Base-by-base conservation (phyloP, 202 grass and related monocot species). In the Setaria viridis region DNA sequence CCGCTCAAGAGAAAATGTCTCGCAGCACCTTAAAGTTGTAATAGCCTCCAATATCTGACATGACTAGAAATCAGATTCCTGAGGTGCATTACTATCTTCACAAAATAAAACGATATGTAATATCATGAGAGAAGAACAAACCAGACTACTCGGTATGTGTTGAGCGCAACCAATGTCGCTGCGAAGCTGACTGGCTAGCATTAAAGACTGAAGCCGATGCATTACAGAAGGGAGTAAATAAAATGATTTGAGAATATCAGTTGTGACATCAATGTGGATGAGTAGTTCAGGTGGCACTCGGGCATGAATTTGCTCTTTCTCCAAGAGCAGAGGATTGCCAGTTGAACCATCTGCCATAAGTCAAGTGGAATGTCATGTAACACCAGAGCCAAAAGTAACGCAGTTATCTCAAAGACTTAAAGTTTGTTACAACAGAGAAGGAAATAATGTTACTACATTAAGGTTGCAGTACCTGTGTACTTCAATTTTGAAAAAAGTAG, bases 201-300 rank as follows among this genome's bases (percentile, higher is more conserved):
- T 94, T 48, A 92, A 80, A 81, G 89, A 95, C 76, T 95, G 91
- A 62, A 98, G 83, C 74, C 93, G 91, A 76, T 98, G 86, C 86
- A 98, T 98, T 86, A 98, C 78, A 83, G 95, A 98, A 84, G 95
- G 95, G 58, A 98, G 77, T 88, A 98, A 93, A 75, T 98, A 98
- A 75, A 98, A 98, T 56, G 95, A 98, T 88, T 92, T 98, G 34
- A 95, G 79, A 86, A 95, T 82, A 80, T 98, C 89, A 65, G 82
- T 83, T 59, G 93, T 71, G 76, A 94, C 62, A 85, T 95, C 85
- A 76, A 98, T 81, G 60, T 90, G 86, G 76, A 94, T 82, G 57
- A 98, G 83, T 80, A 98, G 84, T 89, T 98, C 95, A 48, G 95
- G 95, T 86, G 95, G 95, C 55, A 98, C 91, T 67, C 89, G 88